Percentiles rank a stretch among this genome's conserved stretches.
Conservation (phyloP, 2,329 filamentous ascomycete species). For the Neonectria hederae region DNA sequence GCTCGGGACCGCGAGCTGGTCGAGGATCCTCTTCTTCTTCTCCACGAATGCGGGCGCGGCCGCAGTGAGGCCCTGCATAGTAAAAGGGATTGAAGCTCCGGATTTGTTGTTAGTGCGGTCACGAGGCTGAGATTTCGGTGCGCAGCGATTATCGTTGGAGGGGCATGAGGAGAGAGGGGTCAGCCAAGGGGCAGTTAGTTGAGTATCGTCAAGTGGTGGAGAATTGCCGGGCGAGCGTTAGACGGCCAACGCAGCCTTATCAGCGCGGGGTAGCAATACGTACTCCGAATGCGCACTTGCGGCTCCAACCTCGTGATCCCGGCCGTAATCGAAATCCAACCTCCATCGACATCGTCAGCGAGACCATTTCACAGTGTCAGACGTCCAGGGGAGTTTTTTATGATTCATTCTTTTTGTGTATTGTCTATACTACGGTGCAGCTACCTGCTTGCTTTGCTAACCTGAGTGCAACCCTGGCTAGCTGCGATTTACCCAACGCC, state of each 20-base stretch:
- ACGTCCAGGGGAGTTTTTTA: slow-evolving; percentile 4
- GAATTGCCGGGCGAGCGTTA: slow-evolving; percentile 24
- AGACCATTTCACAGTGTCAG: slow-evolving; percentile 11
- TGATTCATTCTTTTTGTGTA: slow-evolving; percentile 24
- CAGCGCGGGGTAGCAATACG: slow-evolving; percentile 39
- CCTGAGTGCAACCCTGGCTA: slow-evolving; percentile 25
- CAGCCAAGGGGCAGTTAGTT: slow-evolving; percentile 26
- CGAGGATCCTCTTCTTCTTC: slow-evolving; percentile 79
- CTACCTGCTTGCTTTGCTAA: slow-evolving; percentile 22
- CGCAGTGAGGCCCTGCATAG: slow-evolving; percentile 45
- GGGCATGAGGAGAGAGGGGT: slow-evolving; percentile 17
- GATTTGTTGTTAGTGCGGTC: slow-evolving; percentile 33
- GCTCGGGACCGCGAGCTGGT: slow-evolving; percentile 73
- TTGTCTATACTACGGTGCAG: slow-evolving; percentile 28
- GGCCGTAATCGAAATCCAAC: slow-evolving; percentile 29
- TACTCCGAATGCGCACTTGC: slow-evolving; percentile 21
- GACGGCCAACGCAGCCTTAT: slow-evolving; percentile 17
- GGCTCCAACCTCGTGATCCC: slow-evolving; percentile 37
- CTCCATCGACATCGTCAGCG: slow-evolving; percentile 22
- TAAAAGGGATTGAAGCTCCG: slow-evolving; percentile 18
- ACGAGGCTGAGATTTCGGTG: slow-evolving; percentile 38
- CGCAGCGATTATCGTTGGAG: slow-evolving; percentile 23
- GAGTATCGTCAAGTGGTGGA: slow-evolving; percentile 1
- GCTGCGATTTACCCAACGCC: slow-evolving; percentile 36
- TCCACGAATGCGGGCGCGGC: slow-evolving; percentile 56